These are phyloP conservation scores for Fraxinus paxiana DNA, from an alignment of 305 asterid species.

Conservation along the genomic window DNA sequence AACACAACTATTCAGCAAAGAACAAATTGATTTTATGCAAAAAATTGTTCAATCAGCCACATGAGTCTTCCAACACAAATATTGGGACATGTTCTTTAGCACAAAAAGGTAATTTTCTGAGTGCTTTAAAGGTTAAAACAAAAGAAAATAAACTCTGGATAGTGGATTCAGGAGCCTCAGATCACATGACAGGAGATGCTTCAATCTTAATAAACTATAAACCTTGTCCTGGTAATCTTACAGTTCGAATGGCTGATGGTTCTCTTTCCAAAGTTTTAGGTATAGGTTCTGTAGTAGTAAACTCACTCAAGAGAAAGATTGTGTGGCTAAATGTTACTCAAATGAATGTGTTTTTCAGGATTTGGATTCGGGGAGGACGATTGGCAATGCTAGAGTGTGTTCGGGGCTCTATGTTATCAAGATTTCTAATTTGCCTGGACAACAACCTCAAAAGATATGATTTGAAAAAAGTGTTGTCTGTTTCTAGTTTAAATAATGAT, in stretches of 20 bases:
- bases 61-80: not conserved
- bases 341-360: not conserved
- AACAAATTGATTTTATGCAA: not conserved
- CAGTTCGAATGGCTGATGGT: not conserved
- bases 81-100: not conserved
- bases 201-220: not conserved
- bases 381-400: not conserved
- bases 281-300: not conserved
- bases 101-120: not conserved
- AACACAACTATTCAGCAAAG: not conserved
- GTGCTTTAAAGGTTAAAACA: not conserved
- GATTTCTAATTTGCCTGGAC: not conserved
- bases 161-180: not conserved
- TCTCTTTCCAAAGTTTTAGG: not conserved
- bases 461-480: not conserved
- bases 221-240: not conserved
- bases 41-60: not conserved
- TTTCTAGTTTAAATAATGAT: not conserved
- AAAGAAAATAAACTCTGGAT: not conserved
- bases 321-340: slow-evolving; percentile 8
- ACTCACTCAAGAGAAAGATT: not conserved
- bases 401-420: not conserved
- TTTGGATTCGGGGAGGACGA: not conserved
- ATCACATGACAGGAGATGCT: not conserved
- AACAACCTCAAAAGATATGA: not conserved